phyloP scores from a whole-genome alignment of 1,284 basidiomycete genomes.

The Schizophyllum commune region DNA sequence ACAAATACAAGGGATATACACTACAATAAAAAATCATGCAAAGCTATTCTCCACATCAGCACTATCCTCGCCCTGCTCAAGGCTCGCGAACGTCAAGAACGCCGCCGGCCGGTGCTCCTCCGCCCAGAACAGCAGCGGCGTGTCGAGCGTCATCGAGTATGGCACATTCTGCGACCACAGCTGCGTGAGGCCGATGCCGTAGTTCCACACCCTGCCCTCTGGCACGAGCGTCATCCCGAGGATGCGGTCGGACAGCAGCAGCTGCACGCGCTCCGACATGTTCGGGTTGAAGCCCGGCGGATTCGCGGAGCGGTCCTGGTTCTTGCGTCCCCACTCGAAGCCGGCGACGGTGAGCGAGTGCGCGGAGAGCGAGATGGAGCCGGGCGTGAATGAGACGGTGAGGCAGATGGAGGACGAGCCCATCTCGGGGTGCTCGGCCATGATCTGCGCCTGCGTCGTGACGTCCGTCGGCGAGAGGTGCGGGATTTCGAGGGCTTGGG shows the following conservation, averaged over 20 bases:
- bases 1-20: neutral
- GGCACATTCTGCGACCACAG: conserved; percentile 82
- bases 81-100: conserved; percentile 84
- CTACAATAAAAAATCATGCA: conserved; percentile 35
- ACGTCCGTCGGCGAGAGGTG: conserved; percentile 92
- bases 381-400: conserved; percentile 94
- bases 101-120: conserved; percentile 89
- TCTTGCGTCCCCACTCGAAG: conserved; percentile 99
- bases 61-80: conserved; percentile 82
- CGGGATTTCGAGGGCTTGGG: conserved; percentile 87
- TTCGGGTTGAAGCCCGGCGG: conserved; percentile 91
- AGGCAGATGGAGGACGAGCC: conserved; percentile 92
- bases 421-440: conserved; percentile 95
- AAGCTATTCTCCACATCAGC: conserved; percentile 89
- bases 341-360: conserved; percentile 87
- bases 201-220: conserved; percentile 91
- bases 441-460: conserved; percentile 92
- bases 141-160: conserved; percentile 86
- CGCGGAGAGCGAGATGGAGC: conserved; percentile 91
- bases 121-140: conserved; percentile 92
- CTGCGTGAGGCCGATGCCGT: conserved; percentile 87
- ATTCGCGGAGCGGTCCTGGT: conserved; percentile 78
- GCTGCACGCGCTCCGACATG: conserved; percentile 96
- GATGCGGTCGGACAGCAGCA: conserved; percentile 90
- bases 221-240: conserved; percentile 88